phyloP scores from a whole-genome alignment of 164 flowering plant genomes.

The Aristolochia californica region DNA sequence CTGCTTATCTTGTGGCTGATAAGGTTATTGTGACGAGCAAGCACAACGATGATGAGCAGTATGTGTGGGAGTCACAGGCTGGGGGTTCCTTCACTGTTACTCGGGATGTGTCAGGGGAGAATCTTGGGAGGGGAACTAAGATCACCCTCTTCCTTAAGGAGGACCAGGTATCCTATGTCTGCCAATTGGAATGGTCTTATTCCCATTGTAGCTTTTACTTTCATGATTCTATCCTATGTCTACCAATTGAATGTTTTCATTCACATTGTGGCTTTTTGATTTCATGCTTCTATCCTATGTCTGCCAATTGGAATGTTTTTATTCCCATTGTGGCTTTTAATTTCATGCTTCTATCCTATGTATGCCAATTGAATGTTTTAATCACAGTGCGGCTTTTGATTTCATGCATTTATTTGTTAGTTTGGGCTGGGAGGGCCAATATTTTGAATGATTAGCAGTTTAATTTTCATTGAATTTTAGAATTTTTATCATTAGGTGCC shows the following conservation, averaged over 20 bases:
- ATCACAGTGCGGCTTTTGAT: not conserved
- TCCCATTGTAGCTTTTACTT: too few species aligned
- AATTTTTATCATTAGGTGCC: not conserved
- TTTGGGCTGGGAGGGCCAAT: not conserved
- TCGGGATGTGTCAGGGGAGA: slow-evolving; percentile 33
- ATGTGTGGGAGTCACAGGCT: slow-evolving; percentile 50
- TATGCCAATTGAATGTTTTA: too few species aligned
- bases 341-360: too few species aligned
- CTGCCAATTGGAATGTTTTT: too few species aligned
- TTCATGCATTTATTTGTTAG: not conserved
- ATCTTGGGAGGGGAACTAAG: slow-evolving; percentile 44
- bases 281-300: too few species aligned
- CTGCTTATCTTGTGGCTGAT: slow-evolving; percentile 48
- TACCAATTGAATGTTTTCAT: too few species aligned
- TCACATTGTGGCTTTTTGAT: not conserved
- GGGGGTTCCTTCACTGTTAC: slow-evolving; percentile 47
- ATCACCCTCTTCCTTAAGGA: slow-evolving; percentile 50
- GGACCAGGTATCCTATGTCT: slow-evolving; percentile 26
- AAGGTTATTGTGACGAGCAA: slow-evolving; percentile 48
- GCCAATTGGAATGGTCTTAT: too few species aligned
- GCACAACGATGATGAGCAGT: slow-evolving; percentile 58
- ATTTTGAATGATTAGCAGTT: not conserved
- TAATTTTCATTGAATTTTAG: not conserved
- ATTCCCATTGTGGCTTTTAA: too few species aligned
- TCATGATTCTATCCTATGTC: too few species aligned